Percentiles rank a stretch among this genome's conserved stretches.
Conservation (phyloP, 768 basidiomycete genomes). For the Amanita rubescens region DNA sequence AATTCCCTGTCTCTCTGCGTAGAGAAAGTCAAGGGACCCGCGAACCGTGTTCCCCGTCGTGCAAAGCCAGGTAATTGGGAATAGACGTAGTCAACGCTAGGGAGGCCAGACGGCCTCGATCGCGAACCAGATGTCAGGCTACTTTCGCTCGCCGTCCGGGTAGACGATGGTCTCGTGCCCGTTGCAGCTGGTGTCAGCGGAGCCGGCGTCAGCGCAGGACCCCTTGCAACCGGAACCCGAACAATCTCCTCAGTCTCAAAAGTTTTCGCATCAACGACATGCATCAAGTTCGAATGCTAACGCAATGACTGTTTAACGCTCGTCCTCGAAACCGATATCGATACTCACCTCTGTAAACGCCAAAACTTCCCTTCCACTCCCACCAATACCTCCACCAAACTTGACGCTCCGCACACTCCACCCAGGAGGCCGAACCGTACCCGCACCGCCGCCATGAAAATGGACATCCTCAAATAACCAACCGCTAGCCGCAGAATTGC, state of each 20-base stretch:
- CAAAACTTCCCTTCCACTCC: conserved; percentile 64
- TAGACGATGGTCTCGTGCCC: neutral
- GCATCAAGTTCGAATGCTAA: conserved; percentile 76
- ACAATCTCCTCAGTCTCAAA: conserved; percentile 73
- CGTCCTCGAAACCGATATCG: neutral
- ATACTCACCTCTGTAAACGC: conserved; percentile 76
- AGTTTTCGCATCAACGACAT: conserved; percentile 81
- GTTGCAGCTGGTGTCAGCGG: conserved; percentile 6
- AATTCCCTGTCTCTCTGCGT: conserved; percentile 7
- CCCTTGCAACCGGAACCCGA: conserved; percentile 39
- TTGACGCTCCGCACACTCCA: conserved; percentile 93
- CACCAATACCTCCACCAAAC: conserved; percentile 56
- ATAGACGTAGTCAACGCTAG: conserved; percentile 5
- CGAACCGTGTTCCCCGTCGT: neutral
- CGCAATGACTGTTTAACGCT: neutral
- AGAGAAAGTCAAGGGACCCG: conserved; percentile 6
- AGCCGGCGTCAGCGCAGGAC: conserved; percentile 7
- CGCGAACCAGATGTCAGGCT: conserved; percentile 5
- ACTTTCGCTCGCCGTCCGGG: conserved; percentile 5
- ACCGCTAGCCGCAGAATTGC: conserved; percentile 2
- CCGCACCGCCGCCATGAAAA: conserved; percentile 57
- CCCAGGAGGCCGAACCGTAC: conserved; percentile 54
- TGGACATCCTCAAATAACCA: conserved; percentile 45
- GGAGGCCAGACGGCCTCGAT: conserved; percentile 1
- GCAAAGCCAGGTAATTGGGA: conserved; percentile 8